Base-by-base conservation (phyloP, 306 rosid species). In the Pyrus bretschneideri region DNA sequence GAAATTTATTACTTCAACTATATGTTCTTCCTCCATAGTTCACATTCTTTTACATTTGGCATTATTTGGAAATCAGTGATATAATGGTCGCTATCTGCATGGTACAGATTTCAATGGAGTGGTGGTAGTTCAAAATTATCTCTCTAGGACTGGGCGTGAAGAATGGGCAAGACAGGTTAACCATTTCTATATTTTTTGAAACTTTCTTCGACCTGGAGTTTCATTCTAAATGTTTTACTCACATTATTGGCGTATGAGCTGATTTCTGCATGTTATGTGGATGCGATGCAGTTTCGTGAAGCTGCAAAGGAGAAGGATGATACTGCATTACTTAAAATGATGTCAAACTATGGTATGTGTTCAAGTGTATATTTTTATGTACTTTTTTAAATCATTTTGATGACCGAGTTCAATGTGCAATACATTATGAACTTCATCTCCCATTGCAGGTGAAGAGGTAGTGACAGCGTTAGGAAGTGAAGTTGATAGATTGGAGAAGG, bases 391-490 rank as follows among this genome's bases (percentile, higher is more conserved):
- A 5, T 49, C 6, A 3, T 38, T 42, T 25, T 18, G 44, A 60
- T 25, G 70, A 66, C 84, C 65, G 42, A 76, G 45, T 74, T 76
- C 31, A 61, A 67, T 67, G 49, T 74, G 66, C 33, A 64, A n/a
- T 35, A 44, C 18, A 25, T 38, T 46, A 51, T 4, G 55, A 69
- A 52, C 15, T 13, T 15, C 31, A 10, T 63, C 51, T 67, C 52
- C 55, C 27, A 55, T 55, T 70, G 69, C 93, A 96, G 99, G 98
- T 80, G 97, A 93, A 86, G 99, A 93, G 83, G 96, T 96, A n/a
- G 98, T 93, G 42, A 91, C 93, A 30, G 98, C 98, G 55, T 82
- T 96, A 84, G 99, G 99, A 80, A 91, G 97, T 77, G 99, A 96
- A 86, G 94, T 96, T 22, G 98, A 96, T 87, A 96, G 99, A 67